phyloP scores from a whole-genome alignment of 495 filamentous ascomycete species.

The Niebla homalea region DNA sequence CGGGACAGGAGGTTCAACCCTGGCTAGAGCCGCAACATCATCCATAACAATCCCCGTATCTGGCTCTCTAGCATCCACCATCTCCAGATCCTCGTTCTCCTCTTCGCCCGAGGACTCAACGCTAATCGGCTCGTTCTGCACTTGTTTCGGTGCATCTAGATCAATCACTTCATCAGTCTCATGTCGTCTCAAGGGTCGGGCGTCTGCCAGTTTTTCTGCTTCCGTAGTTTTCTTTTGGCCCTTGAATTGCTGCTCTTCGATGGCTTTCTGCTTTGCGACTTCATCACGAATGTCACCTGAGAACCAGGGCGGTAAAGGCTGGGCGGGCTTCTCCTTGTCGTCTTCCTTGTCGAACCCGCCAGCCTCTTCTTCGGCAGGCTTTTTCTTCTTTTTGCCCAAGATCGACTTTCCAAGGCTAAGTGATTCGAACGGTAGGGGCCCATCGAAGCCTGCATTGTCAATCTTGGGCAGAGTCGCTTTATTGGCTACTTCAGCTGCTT shows the following conservation, averaged over 20 bases:
- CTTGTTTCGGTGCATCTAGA: constrained; percentile 24
- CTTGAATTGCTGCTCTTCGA: constrained; percentile 19
- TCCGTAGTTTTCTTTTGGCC: constrained; percentile 12
- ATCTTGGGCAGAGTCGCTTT: constrained; percentile 13
- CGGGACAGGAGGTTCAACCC: constrained; percentile 28
- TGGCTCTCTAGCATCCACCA: constrained; percentile 31
- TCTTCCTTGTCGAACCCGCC: constrained; percentile 56
- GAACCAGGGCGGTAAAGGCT: constrained; percentile 82
- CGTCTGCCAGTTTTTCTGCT: constrained; percentile 10
- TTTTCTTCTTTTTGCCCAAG: constrained; percentile 36
- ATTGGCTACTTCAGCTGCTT: constrained; percentile 11
- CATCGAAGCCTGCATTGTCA: constrained; percentile 48
- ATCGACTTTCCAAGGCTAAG: constrained; percentile 54
- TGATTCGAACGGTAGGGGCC: constrained; percentile 81
- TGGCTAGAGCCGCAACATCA: constrained; percentile 27
- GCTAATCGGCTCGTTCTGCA: constrained; percentile 28
- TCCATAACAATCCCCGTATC: constrained; percentile 24
- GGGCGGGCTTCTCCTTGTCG: constrained; percentile 34
- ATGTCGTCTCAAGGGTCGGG: constrained; percentile 27
- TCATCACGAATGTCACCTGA: constrained; percentile 27
- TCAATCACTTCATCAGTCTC: constrained; percentile 34
- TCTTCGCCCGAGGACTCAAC: constrained; percentile 26
- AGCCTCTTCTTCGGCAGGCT: constrained; percentile 36
- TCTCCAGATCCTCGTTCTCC: constrained; percentile 37
- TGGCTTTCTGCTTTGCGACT: constrained; percentile 21